Base-by-base conservation (phyloP, 1,284 basidiomycete species). In the Apiotrichum sp. region DNA sequence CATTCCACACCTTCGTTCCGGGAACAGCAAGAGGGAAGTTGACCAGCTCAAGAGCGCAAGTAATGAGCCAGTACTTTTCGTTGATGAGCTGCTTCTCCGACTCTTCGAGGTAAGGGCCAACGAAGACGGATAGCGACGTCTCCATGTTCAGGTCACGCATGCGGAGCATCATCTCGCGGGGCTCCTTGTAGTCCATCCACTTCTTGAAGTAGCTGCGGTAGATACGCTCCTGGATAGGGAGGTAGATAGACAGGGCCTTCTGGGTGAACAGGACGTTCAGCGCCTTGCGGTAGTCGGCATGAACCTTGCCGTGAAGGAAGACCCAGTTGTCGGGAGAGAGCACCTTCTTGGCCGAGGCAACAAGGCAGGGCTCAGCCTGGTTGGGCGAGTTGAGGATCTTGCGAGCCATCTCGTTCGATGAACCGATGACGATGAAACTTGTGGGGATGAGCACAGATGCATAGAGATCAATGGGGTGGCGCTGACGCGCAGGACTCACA, bases 21-120 rank as follows among this genome's bases (percentile, higher is more conserved):
- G 93, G 93, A 48, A 93, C 66, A n/a, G 92, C 87, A 61, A 98
- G 79, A 31, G 95, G 95, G 81, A 98, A 98, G 81, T 98, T 98
- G 81, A 98, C 95, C 56, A 98, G 87, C 76, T 98, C 92, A 46
- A 98, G 86, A 1, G 95, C 91, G 65, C 86, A 79, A 14, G 95
- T 98, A 76, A 98, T 96, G 60, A 83, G 81, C 95, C 95, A 98
- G 80, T 98, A 98, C 74, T 92, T 92, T 64, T 90, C 86, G 70
- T 84, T 88, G 70, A 98, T 93, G 72, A 91, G 87, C 36, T 79
- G 70, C 38, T 86, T 84, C 46, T 87, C 89, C 10, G 84, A 77
- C 10, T 90, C 86, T 34, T 89, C 84, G 64, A 98, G 87, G 76
- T 98, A 90, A 62, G 81, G 79, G 42, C 95, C 95, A 70, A 93